Base-by-base conservation (phyloP, 352 stramenopile species). In the Phytopythium helicoides region DNA sequence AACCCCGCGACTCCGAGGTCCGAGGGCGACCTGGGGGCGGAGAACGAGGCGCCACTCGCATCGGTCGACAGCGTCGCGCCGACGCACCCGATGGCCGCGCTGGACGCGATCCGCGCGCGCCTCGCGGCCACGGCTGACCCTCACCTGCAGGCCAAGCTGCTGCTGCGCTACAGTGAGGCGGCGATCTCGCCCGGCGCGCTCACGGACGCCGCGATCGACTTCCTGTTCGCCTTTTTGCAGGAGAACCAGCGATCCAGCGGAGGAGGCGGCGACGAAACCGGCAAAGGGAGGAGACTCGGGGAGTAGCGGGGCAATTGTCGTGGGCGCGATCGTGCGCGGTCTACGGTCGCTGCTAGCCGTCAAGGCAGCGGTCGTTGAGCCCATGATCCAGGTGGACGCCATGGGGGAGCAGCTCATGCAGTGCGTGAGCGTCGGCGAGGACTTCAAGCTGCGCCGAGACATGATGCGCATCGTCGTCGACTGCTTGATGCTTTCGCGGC, bases 371-470 rank as follows among this genome's bases (percentile, higher is more conserved):
- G 75, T 89, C 18, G 81, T 92, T 25, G 66, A 89, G 57, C 78
- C 81, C 28, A 92, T 92, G 81, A 87, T 92, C 60, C 78, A 89
- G 35, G 69, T 87, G 44, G 76, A 92, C 54, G 81, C 67, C 47
- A 92, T 92, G 81, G 66, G 62, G 36, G 77, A 89, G 65, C 81
- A 92, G 64, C 71, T 92, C 37, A 83, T 80, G 68, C 69, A 88
- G 58, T 89, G 78, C 52, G 69, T 87, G 54, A 92, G 76, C 60
- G 75, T 87, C 2, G 60, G 71, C 3, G 81, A 92, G 40, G 78
- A 89, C 54, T 88, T 86, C 22, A 88, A 87, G 60, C 73, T 92
- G 33, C 74, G 81, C 16, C 71, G 69, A 23, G 78, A 89, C 47
- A 92, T 89, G 76, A 55, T 88, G 54, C 59, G 62, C 22, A 87